Conservation (phyloP, 2,329 filamentous ascomycete species). For the Didymella exigua region DNA sequence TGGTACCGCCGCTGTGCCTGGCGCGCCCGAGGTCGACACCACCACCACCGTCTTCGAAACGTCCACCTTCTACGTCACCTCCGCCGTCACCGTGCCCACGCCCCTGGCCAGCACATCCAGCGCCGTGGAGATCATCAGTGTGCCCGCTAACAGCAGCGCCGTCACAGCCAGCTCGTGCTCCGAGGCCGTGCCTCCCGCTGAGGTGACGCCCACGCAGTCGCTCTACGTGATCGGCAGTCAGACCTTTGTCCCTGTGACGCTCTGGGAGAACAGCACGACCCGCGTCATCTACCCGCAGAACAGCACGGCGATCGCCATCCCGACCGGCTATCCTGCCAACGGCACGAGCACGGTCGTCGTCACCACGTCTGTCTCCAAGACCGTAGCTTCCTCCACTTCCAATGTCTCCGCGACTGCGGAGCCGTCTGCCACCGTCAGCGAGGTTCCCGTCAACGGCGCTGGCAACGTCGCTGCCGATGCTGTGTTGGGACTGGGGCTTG, state of each 20-base stretch:
- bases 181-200: not conserved
- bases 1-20: not conserved
- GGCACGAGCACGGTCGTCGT: not conserved
- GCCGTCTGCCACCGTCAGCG: conserved; percentile 1
- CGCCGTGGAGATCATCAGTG: not conserved
- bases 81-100: not conserved
- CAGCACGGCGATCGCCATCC: conserved; percentile 1
- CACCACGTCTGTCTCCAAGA: not conserved
- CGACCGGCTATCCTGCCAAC: not conserved
- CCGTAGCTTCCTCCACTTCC: not conserved
- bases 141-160: not conserved
- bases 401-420: not conserved
- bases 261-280: conserved; percentile 9
- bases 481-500: not conserved
- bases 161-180: not conserved
- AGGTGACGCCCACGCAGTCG: not conserved
- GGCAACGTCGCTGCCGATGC: not conserved
- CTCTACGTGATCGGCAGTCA: not conserved
- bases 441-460: conserved; percentile 1
- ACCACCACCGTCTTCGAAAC: conserved; percentile 12
- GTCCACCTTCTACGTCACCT: conserved; percentile 2
- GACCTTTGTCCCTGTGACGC: conserved; percentile 6
- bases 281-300: conserved; percentile 9
- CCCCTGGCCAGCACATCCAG: not conserved
- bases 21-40: not conserved